Base-by-base conservation (phyloP, 2,329 filamentous ascomycete genomes). In the Fusarium succisae region DNA sequence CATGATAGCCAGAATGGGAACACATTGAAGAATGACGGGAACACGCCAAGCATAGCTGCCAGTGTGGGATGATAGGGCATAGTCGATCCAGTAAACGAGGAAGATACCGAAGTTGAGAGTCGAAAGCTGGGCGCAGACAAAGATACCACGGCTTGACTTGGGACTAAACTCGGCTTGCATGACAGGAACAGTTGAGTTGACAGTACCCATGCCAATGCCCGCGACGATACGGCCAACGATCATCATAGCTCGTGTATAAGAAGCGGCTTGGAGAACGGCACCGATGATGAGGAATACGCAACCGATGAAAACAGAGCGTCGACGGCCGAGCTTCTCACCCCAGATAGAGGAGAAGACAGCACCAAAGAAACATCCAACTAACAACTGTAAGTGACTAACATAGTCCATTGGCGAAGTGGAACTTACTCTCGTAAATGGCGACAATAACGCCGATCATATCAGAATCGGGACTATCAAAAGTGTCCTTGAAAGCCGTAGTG, bases 21-120 rank as follows among this genome's bases (percentile, higher is more conserved):
- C 59, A 71, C 80, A 82, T 64, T 86, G 85, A 8, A 86, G 70
- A 8, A 82, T 81, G n/a, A 84, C 79, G 2, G 83, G 84, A 4
- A 86, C 65, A 8, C 85, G 74, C 84, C 83, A 85, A 12, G 82
- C 78, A 56, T 81, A 83, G 72, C 80, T 81, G 2, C 72, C 66
- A 0, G 62, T 32, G 3, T 79, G 77, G 0, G 75, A 78, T 3
- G 80, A 82, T 48, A 86, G 81, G 18, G 77, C 85, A 50, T 85
- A 85, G 56, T 86, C 83, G 64, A 86, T 83, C 84, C 85, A 86
- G 69, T 86, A 86, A 4, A 83, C 81, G 35, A 86, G 72, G 56
- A 83, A 81, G 56, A 86, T 85, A 5, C 83, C 85, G 22, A 86
- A 82, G 68, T 86, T 87, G 24, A 87, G 81, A 2, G 85, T 86